phyloP scores from a whole-genome alignment of 1,284 basidiomycete genomes.

The Pseudozyma thailandica region DNA sequence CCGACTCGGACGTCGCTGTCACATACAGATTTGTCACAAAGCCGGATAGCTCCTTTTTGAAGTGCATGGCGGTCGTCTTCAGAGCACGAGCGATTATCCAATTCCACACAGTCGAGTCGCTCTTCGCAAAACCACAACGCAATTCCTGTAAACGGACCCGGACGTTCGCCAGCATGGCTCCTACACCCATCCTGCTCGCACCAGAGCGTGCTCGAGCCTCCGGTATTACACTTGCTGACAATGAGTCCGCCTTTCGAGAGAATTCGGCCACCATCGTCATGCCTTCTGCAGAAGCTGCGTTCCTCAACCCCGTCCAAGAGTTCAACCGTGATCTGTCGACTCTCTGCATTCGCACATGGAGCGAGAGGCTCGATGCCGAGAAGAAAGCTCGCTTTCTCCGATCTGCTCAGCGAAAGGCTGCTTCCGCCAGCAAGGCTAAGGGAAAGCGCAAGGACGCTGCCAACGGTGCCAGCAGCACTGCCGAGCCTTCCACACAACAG shows the following conservation, averaged over 20 bases:
- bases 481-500: neutral
- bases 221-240: constrained; percentile 54
- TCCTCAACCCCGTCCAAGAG: constrained; percentile 97
- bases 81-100: constrained; percentile 19
- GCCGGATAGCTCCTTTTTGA: no score
- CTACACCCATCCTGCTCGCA: constrained; percentile 58
- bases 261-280: constrained; percentile 65
- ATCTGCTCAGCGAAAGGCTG: constrained; percentile 66
- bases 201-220: constrained; percentile 49
- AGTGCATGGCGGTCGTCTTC: constrained; percentile 26
- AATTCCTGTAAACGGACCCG: neutral
- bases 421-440: constrained; percentile 46
- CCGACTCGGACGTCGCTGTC: no score
- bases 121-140: neutral
- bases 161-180: constrained; percentile 53
- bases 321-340: constrained; percentile 96
- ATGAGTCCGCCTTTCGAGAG: constrained; percentile 64
- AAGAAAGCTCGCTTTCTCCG: constrained; percentile 76
- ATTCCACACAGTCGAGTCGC: constrained; percentile 8
- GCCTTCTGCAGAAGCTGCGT: constrained; percentile 70
- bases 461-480: constrained; percentile 8
- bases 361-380: constrained; percentile 77
- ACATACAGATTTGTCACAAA: no score
- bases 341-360: constrained; percentile 87
- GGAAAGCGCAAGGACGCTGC: constrained; percentile 25